A percentile compares a stretch with the other conserved stretches of the same genome.
These are phyloP conservation scores for Pythium dissimile DNA, from an alignment of 352 stramenopile genomes.

Conservation along the genomic window DNA sequence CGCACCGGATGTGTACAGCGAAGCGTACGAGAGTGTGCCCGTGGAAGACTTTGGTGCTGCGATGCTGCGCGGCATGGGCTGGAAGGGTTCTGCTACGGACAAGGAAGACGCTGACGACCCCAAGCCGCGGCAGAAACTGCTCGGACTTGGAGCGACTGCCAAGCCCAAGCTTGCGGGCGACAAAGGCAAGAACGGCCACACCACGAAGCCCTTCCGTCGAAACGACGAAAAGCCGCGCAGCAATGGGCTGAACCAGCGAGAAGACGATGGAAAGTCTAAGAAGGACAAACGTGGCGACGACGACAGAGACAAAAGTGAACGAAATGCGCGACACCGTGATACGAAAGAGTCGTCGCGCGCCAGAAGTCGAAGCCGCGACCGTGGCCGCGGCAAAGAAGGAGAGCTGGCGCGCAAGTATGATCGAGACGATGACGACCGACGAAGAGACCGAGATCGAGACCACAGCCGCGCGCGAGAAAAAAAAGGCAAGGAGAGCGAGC, in stretches of 20 bases:
- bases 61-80: slow-evolving; percentile 97
- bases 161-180: slow-evolving; percentile 44
- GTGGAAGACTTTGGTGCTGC: slow-evolving; percentile 95
- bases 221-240: neutral
- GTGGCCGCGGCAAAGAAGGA: slow-evolving; percentile 17
- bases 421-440: slow-evolving; percentile 1
- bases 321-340: neutral
- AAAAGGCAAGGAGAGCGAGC: no score
- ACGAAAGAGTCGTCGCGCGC: slow-evolving; percentile 4
- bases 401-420: slow-evolving; percentile 2
- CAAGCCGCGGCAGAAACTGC: slow-evolving; percentile 87
- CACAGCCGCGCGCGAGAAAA: slow-evolving; percentile 7
- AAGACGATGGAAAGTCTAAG: neutral
- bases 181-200: slow-evolving; percentile 34
- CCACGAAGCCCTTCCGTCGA: slow-evolving; percentile 12
- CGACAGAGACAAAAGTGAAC: neutral
- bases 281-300: neutral
- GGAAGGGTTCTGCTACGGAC: slow-evolving; percentile 75
- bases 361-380: slow-evolving; percentile 13
- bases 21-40: slow-evolving; percentile 85
- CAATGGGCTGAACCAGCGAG: slow-evolving; percentile 19
- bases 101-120: slow-evolving; percentile 37
- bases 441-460: slow-evolving; percentile 12
- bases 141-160: slow-evolving; percentile 91
- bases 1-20: slow-evolving; percentile 76